Evolutionary conservation across 2,329 filamentous ascomycete species (phyloP).

Genomic region (Sclerotinia subarctica): DNA sequence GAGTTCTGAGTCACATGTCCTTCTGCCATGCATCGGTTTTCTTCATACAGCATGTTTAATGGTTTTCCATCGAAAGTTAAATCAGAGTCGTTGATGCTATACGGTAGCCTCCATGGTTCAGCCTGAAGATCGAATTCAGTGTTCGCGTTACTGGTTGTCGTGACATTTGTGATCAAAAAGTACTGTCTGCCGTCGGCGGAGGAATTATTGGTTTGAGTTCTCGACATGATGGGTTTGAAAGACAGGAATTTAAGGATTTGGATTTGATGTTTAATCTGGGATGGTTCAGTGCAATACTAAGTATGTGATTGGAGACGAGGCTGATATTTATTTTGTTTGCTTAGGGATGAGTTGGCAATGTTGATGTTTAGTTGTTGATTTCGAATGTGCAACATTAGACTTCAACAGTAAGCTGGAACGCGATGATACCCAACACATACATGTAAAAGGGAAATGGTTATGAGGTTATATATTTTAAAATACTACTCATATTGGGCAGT

Average conservation of each 20-base stretch:
- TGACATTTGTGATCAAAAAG: slow-evolving; percentile 26
- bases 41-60: slow-evolving; percentile 36
- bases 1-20: slow-evolving; percentile 17
- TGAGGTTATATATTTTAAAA: background rate
- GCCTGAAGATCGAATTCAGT: slow-evolving; percentile 26
- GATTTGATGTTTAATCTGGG: background rate
- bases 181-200: slow-evolving; percentile 21
- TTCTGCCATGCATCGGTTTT: slow-evolving; percentile 31
- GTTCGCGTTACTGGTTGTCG: slow-evolving; percentile 7
- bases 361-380: slow-evolving; percentile 17
- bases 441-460: background rate
- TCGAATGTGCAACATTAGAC: slow-evolving; percentile 12
- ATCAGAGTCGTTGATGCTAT: slow-evolving; percentile 35
- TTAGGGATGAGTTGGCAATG: slow-evolving; percentile 13
- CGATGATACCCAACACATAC: slow-evolving; percentile 12
- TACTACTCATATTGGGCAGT: background rate
- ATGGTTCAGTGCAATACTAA: background rate
- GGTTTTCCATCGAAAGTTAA: slow-evolving; percentile 37
- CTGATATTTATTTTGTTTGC: background rate
- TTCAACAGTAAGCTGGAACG: slow-evolving; percentile 8
- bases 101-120: slow-evolving; percentile 31
- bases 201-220: background rate
- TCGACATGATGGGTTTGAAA: slow-evolving; percentile 13
- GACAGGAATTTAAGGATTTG: background rate
- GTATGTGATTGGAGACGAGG: background rate